These are phyloP conservation scores for Casuarina cunninghamiana DNA, from an alignment of 306 rosid species.

Conservation along the genomic window DNA sequence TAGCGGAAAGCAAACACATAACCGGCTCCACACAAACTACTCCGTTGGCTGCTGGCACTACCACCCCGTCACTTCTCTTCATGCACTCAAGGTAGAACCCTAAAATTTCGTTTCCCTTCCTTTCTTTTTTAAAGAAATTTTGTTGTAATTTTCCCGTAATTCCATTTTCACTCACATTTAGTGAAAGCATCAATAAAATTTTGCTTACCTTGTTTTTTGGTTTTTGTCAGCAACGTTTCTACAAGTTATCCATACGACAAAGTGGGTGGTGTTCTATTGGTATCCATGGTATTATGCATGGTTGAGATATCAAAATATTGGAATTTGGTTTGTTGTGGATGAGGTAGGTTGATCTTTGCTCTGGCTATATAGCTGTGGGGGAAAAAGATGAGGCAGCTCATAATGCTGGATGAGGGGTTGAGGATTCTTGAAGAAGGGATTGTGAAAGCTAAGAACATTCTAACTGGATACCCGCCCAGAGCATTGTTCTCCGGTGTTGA, in stretches of 20 bases:
- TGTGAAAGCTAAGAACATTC: neutral
- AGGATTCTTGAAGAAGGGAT: constrained; percentile 12
- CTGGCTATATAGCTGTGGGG: neutral
- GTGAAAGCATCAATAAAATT: neutral
- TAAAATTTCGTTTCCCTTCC: neutral
- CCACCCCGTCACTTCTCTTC: neutral
- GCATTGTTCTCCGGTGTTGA: neutral
- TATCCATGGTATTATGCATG: neutral
- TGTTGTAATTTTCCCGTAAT: neutral
- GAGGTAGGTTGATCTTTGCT: neutral
- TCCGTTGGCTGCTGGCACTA: neutral
- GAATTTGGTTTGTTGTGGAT: neutral
- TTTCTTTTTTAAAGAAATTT: neutral
- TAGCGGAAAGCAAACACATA: neutral
- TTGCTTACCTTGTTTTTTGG: neutral
- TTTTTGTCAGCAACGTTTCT: neutral
- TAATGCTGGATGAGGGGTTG: constrained; percentile 10
- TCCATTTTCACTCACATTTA: neutral
- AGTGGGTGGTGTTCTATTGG: neutral
- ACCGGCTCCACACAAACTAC: neutral
- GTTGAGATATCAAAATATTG: neutral
- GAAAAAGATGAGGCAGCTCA: neutral
- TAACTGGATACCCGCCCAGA: neutral
- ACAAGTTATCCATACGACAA: neutral
- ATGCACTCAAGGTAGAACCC: neutral